Conservation (phyloP, 768 basidiomycete species). For the Tulasnella sp. region DNA sequence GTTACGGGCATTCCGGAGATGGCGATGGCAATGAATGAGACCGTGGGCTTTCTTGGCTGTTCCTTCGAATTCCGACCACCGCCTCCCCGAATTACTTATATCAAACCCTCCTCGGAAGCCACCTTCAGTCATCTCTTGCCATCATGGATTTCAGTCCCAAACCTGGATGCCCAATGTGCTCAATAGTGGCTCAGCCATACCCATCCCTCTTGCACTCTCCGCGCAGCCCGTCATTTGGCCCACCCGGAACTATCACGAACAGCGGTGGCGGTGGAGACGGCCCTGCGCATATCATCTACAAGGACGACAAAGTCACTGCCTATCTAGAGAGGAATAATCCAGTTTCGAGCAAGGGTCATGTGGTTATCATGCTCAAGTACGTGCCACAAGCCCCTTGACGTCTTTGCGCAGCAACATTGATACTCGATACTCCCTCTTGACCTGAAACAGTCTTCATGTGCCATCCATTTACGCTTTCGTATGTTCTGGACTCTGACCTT, state of each 20-base stretch:
- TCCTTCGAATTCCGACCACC: no score
- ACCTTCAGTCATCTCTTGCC: no score
- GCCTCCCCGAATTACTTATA: no score
- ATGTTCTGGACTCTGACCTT: slow-evolving; percentile 25
- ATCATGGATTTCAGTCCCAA: slow-evolving; percentile 42
- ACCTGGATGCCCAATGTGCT: slow-evolving; percentile 66
- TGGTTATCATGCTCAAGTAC: slow-evolving; percentile 68
- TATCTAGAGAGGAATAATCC: slow-evolving; percentile 62
- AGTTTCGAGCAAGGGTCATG: slow-evolving; percentile 61
- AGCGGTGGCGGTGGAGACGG: slow-evolving; percentile 23
- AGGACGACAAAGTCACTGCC: slow-evolving; percentile 65
- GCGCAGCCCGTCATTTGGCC: slow-evolving; percentile 37
- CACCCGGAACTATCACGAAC: slow-evolving; percentile 24
- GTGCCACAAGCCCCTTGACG: slow-evolving; percentile 22
- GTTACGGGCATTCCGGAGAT: no score
- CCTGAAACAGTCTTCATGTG: slow-evolving; percentile 54
- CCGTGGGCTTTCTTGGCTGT: no score
- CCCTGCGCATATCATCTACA: slow-evolving; percentile 56
- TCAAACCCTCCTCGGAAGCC: no score
- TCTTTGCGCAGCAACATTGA: no score
- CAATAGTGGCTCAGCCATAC: slow-evolving; percentile 51
- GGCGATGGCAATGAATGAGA: no score
- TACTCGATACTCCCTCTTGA: no score
- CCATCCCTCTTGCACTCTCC: slow-evolving; percentile 38
- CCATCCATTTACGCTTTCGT: slow-evolving; percentile 67